Conservation (phyloP, 148 eudicot species). For the Spergularia marina region DNA sequence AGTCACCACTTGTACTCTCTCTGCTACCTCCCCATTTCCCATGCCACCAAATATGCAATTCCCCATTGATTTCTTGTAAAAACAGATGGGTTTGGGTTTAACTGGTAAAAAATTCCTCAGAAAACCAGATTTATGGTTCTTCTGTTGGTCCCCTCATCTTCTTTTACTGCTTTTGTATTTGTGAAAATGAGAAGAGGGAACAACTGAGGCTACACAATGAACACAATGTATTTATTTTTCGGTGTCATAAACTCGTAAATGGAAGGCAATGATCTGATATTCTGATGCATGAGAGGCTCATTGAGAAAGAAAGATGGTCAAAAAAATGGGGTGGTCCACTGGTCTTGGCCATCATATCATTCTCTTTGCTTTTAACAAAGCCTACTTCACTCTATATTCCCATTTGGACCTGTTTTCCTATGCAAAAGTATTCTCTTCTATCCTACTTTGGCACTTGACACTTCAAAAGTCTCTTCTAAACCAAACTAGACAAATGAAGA, state of each 20-base stretch:
- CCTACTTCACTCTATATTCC: conserved; percentile 4
- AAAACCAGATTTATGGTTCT: neutral
- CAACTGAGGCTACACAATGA: neutral
- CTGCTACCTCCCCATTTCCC: conserved; percentile 31
- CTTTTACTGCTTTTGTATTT: neutral
- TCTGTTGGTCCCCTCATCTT: neutral
- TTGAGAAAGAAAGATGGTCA: conserved; percentile 9
- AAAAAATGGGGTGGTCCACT: conserved; percentile 9
- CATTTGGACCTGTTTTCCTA: neutral
- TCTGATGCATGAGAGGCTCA: neutral
- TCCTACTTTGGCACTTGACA: neutral
- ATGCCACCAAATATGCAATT: conserved; percentile 68
- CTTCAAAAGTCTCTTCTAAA: neutral
- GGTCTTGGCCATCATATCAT: conserved; percentile 15
- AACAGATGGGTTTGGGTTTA: neutral
- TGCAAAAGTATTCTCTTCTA: too few relatives aligned
- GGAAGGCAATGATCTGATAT: neutral
- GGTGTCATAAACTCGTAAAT: too few relatives aligned
- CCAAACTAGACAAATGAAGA: too few relatives aligned
- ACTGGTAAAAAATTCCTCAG: neutral
- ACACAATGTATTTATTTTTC: too few relatives aligned
- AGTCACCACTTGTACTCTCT: conserved; percentile 56
- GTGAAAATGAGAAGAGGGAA: neutral
- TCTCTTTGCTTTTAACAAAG: conserved; percentile 30
- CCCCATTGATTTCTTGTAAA: conserved; percentile 40